Evolutionary conservation across 495 filamentous ascomycete species (phyloP), one percentile per base, ranked within the genome.

Genomic region (Hypomontagnella submonticulosa): DNA sequence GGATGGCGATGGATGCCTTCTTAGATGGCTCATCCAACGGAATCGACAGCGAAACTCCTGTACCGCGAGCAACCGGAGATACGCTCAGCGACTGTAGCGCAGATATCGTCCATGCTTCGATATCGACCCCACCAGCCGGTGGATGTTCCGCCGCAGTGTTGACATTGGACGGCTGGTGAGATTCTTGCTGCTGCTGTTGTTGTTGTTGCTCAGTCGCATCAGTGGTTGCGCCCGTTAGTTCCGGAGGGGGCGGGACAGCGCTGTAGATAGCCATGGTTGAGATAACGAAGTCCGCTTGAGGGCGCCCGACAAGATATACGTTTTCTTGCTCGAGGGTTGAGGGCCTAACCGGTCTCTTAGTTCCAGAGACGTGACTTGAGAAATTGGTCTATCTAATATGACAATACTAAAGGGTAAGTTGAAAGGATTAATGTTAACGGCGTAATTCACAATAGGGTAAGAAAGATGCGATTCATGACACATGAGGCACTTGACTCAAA

Each of bases 41-140:
- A 51, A 87, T 81, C 15, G 80, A 71, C 15, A 86, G 72, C 13
- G 78, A 71, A 37, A 69, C 69, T 30, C 79, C 77, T 18, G 78
- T 79, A 56, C 78, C 76, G 23, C 75, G 75, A 18, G 78, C 75
- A 49, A 77, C 59, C 55, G 81, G 73, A 20, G 78, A 79, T 46
- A 85, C 70, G 66, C 71, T 77, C 19, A 85, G 78, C 10, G 82
- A 80, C 51, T 82, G 73, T 41, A 84, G 75, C 0, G 81, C 81
- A 10, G 76, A 75, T 49, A 76, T 56, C 20, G 79, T 81, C 83
- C 82, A 84, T 32, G 82, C 63, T 55, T 79, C 80, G 52, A 84
- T 79, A 62, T 84, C 78, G 40, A 80, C 63, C 41, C 71, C 69
- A 38, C 48, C 18, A 12, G 61, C n/a, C 11, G 55, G 16, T 20